Evolutionary conservation across 495 filamentous ascomycete species (phyloP), one percentile per base, ranked within the genome.

Genomic region (Penicillium pancosmium): DNA sequence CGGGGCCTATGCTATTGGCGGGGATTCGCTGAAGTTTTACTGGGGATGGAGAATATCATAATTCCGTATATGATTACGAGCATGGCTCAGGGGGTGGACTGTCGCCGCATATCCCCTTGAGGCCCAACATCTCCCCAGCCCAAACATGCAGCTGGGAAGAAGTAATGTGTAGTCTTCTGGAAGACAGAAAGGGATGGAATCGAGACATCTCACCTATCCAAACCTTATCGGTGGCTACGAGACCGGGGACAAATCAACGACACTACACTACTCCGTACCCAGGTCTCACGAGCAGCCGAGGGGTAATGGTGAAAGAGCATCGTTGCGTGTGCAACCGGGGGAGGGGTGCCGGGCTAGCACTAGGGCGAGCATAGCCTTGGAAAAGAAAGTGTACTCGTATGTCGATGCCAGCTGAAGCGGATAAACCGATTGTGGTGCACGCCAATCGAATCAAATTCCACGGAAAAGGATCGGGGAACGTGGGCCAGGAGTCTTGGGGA

Each of bases 141-240:
- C 36, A 47, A 43, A 46, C 43, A 41, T 43, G 27, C 36, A 16
- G n/a, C 15, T 44, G 8, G n/a, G 41, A 16, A 8, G 12, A 44
- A 55, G 27, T 47, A 25, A 48, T 21, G 27, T 38, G 49, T 34
- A 50, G 27, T n/a, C 21, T 54, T 60, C 55, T 50, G 40, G 44
- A 49, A 63, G 44, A 23, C 34, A 44, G 47, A 49, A 31, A 53
- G 57, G 38, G 55, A 57, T 34, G 8, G 33, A 54, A 56, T 56
- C 41, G 35, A 62, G 60, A 63, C 60, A 60, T 66, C 60, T 67
- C 50, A 50, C 38, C 50, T 53, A 44, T 55, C 27, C 19, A 62
- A 69, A 69, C 67, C 59, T 69, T 67, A 67, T 69, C 61, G 59
- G 36, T 11, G 58, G 50, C 27, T 56, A 38, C 33, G 57, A 61